Percentiles rank a stretch among this genome's conserved stretches.
These are phyloP conservation scores for Ogataea henricii DNA, from an alignment of 805 yeast species.

Conservation along the genomic window DNA sequence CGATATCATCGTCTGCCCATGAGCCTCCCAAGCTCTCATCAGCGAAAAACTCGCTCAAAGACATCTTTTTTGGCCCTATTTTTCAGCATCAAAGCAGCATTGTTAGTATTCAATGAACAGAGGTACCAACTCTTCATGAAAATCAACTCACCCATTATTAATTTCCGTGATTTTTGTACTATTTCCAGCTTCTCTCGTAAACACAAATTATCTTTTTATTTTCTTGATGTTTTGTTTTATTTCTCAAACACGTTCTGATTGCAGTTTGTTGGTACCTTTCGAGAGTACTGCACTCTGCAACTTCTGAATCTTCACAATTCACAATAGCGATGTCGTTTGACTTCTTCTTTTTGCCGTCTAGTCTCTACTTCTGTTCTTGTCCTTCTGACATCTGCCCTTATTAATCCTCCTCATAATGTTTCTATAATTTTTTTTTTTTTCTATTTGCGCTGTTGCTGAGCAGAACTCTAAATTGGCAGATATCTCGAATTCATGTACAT, in stretches of 20 bases:
- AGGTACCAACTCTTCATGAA: background rate
- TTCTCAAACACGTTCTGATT: constrained; percentile 1
- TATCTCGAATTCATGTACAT: too few relatives aligned
- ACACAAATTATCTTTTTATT: background rate
- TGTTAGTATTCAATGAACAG: constrained; percentile 1
- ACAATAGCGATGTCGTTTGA: background rate
- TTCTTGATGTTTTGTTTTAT: too few relatives aligned
- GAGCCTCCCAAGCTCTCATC: constrained; percentile 51
- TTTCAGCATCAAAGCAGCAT: background rate
- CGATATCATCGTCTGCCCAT: constrained; percentile 76
- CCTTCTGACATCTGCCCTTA: background rate
- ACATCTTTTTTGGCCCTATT: constrained; percentile 45
- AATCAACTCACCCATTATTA: constrained; percentile 14
- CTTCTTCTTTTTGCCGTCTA: background rate
- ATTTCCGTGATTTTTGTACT: background rate
- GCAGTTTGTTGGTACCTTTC: background rate
- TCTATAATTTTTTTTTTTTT: background rate
- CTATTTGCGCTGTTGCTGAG: too few relatives aligned
- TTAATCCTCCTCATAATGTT: background rate
- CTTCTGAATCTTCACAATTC: background rate
- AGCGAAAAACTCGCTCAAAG: constrained; percentile 46
- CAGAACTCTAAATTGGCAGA: constrained; percentile 1
- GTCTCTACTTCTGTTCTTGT: background rate
- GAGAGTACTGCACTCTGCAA: background rate
- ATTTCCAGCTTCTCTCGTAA: background rate